Base-by-base conservation (phyloP, 1,284 basidiomycete species). In the Ganoderma leucocontextum region DNA sequence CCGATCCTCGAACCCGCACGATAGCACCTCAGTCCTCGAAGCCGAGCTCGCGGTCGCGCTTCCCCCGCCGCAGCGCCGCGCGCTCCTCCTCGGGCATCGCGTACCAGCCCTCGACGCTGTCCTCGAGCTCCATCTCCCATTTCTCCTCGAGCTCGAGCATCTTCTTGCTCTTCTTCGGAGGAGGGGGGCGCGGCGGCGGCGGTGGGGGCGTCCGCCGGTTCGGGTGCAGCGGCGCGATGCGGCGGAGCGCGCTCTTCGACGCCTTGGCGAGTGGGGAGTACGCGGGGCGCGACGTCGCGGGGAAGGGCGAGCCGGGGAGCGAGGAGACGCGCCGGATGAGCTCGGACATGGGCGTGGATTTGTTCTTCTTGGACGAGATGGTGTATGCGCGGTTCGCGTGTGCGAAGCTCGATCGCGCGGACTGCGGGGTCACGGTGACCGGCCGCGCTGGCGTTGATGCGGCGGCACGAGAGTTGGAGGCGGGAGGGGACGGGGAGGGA, bases 61-160 rank as follows among this genome's bases (percentile, higher is more conserved):
- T 92, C 22, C 83, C 83, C 72, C 84, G 85, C 74, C 86, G 83
- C 76, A 91, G 78, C 66, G 81, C 82, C 69, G 83, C 87, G 74
- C 91, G 84, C 77, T 93, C 91, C 62, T 84, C 84, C 70, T 92
- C 90, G 17, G 82, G 80, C 80, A 93, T 81, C 55, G 84, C 85
- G 63, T 86, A 86, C 92, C 92, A 94, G 8, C 91, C 92, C 17
- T 91, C 91, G 9, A 91, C 81, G 57, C 82, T 87, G 69, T 94
- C 92, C 52, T 90, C 82, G 64, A 94, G 79, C 79, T 94, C 91
- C 78, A 91, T 87, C 77, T 93, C 91, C 86, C 93, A 93, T 75
- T 84, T 86, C 78, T 93, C 91, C 79, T 94, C 92, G 74, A 86
- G 79, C 75, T 90, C 87, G 29, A 91, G 78, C 79, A 91, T 87